Evolutionary conservation across 495 filamentous ascomycete species (phyloP).

Genomic region (Cercophora newfieldiana): DNA sequence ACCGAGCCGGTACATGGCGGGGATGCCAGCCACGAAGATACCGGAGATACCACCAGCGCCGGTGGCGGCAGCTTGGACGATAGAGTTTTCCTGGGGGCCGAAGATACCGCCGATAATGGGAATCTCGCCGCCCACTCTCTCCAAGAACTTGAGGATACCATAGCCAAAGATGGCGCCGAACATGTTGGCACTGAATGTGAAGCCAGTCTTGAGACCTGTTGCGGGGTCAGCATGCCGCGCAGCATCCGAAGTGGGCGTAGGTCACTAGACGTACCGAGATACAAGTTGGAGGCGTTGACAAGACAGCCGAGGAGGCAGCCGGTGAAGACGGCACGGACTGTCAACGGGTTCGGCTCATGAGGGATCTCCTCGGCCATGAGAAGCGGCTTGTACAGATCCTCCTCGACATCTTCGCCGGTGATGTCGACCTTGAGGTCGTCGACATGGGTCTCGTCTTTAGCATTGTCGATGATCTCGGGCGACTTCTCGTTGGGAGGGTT

Average conservation of each 20-base stretch:
- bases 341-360: slow-evolving; percentile 53
- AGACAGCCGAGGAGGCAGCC: slow-evolving; percentile 60
- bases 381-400: slow-evolving; percentile 50
- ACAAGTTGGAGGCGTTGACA: slow-evolving; percentile 66
- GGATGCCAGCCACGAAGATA: slow-evolving; percentile 64
- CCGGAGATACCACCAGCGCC: slow-evolving; percentile 63
- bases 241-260: slow-evolving; percentile 16
- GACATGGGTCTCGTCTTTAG: slow-evolving; percentile 24
- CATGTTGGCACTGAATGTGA: slow-evolving; percentile 60
- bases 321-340: slow-evolving; percentile 55
- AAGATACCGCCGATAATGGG: slow-evolving; percentile 62
- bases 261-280: slow-evolving; percentile 52
- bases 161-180: slow-evolving; percentile 68
- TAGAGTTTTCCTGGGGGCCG: slow-evolving; percentile 67
- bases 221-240: slow-evolving; percentile 27
- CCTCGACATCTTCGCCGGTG: slow-evolving; percentile 28
- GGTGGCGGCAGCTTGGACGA: slow-evolving; percentile 63
- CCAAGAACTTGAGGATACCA: slow-evolving; percentile 58
- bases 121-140: slow-evolving; percentile 46
- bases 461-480: slow-evolving; percentile 6
- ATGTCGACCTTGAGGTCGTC: slow-evolving; percentile 10
- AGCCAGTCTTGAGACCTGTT: slow-evolving; percentile 62
- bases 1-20: slow-evolving; percentile 61
- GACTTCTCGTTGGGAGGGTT: slow-evolving; percentile 25
- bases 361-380: slow-evolving; percentile 44